Base-by-base conservation (phyloP, 257 asterid genomes). In the Nicotiana paniculata region DNA sequence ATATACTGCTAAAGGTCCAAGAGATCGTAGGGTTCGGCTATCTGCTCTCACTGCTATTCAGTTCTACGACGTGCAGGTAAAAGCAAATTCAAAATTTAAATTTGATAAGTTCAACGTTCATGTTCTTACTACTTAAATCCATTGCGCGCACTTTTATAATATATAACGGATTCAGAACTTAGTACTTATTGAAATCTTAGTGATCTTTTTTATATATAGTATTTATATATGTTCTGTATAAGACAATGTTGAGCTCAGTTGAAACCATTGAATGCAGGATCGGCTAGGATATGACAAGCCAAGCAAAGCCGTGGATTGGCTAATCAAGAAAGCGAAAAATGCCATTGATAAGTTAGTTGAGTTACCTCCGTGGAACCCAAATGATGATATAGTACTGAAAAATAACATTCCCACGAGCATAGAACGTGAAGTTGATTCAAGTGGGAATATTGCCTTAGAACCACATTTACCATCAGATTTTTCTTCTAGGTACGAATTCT, bases 211-310 rank as follows among this genome's bases (percentile, higher is more conserved):
- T 0, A 5, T 13, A 15, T 55, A 57, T 57, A 57, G 16, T 57
- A 18, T 32, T 32, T 32, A 32, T 18, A 5, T 57, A 54, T 57
- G 10, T 57, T 57, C 1, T 5, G 8, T 4, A 6, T 57, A 53
- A 53, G 7, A 57, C 1, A 57, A 57, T 57, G 18, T 57, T 57
- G 1, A 18, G 3, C 6, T 57, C 4, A 57, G 4, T 18, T 57
- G 26, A 57, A 6, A 11, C 3, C 2, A 0, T 57, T 57, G 24
- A 6, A 57, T 17, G 9, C 9, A 95, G 55, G 99, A 95, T 88
- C 94, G 99, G 48, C 91, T 95, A 2, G 98, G 99, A 48, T 93
- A 92, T 79, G 99, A 95, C 91, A 94, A 97, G 32, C 99, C 99
- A 21, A 95, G 99, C 84, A 95, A 95, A 81, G 98, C 97, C 1